phyloP scores from a whole-genome alignment of 2,329 filamentous ascomycete species.

The Xylaria sp. region DNA sequence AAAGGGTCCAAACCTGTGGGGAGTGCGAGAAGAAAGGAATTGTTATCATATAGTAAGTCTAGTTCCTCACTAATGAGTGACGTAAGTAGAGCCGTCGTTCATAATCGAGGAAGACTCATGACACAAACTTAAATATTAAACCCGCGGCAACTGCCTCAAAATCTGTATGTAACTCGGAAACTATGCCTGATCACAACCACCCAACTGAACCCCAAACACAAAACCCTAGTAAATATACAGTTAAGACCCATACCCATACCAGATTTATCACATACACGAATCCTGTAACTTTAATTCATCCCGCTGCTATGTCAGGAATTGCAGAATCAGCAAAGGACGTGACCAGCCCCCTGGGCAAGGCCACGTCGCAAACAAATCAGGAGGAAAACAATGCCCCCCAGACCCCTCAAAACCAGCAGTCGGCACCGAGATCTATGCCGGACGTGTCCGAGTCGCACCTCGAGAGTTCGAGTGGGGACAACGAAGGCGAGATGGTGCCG shows the following conservation, averaged over 20 bases:
- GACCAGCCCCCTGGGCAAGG: constrained; percentile 36
- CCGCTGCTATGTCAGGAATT: constrained; percentile 46
- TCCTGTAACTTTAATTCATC: constrained; percentile 43
- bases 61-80: constrained; percentile 37
- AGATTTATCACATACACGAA: constrained; percentile 41
- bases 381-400: constrained; percentile 28
- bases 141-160: constrained; percentile 24
- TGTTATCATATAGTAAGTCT: background rate
- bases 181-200: constrained; percentile 37
- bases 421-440: constrained; percentile 45
- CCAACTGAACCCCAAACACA: constrained; percentile 26
- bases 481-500: constrained; percentile 50
- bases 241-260: constrained; percentile 36
- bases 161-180: constrained; percentile 5
- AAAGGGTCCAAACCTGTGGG: constrained; percentile 33
- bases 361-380: constrained; percentile 29
- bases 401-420: constrained; percentile 31
- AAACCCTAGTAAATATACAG: constrained; percentile 28
- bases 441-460: constrained; percentile 40
- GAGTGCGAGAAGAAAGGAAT: constrained; percentile 10
- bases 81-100: constrained; percentile 39
- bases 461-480: constrained; percentile 39
- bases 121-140: constrained; percentile 34
- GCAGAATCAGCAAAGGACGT: constrained; percentile 39
- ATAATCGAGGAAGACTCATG: constrained; percentile 23